Conservation (phyloP, 345 rosid genomes). For the Microthlaspi erraticum region DNA sequence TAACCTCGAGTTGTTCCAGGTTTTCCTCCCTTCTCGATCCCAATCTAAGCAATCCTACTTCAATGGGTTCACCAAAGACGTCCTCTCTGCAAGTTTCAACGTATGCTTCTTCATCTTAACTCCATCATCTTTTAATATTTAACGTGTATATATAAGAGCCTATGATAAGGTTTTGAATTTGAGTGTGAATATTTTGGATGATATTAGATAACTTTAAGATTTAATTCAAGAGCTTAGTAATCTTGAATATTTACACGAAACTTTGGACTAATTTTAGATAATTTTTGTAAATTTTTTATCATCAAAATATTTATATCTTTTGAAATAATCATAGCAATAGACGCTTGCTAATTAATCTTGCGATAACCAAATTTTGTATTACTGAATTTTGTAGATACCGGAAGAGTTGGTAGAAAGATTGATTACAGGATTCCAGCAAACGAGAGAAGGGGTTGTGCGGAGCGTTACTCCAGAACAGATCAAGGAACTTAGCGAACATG, state of each 20-base stretch:
- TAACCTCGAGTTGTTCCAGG: constrained; percentile 31
- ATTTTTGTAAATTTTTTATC: no score
- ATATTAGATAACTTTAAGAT: no score
- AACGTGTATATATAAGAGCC: not conserved
- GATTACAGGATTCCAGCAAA: constrained; percentile 42
- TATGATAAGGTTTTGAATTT: not conserved
- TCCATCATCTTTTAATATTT: not conserved
- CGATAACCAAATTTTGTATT: constrained; percentile 1
- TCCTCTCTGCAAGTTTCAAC: constrained; percentile 55
- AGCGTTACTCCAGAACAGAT: constrained; percentile 46
- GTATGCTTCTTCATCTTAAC: constrained; percentile 36
- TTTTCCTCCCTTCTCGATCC: constrained; percentile 43
- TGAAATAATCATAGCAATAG: no score
- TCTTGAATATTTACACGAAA: no score
- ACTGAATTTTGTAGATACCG: constrained; percentile 51
- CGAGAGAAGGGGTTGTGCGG: constrained; percentile 35
- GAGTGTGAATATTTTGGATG: not conserved
- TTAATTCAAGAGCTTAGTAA: no score
- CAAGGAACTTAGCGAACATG: constrained; percentile 39
- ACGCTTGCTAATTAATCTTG: not conserved
- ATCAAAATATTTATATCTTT: no score
- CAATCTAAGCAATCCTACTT: constrained; percentile 48
- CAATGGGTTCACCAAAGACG: constrained; percentile 46
- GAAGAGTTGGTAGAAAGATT: constrained; percentile 48
- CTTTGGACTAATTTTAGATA: no score